These are phyloP conservation scores for Galerina sulciceps DNA, from an alignment of 768 basidiomycete genomes.

Conservation along the genomic window DNA sequence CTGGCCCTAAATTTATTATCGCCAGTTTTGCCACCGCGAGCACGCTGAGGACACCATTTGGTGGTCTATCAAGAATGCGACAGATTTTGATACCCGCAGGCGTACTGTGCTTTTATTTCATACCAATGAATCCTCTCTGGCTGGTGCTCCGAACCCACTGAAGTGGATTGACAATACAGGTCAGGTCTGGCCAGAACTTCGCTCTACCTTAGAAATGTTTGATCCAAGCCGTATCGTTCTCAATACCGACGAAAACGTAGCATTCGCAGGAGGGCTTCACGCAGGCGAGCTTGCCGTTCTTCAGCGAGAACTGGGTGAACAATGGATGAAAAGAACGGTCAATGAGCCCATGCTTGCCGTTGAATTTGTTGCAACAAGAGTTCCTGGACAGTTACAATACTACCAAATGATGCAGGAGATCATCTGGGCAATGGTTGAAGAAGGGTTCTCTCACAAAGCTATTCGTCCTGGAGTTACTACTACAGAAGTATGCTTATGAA, in stretches of 20 bases:
- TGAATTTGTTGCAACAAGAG: slow-evolving; percentile 49
- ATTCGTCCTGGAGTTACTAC: slow-evolving; percentile 48
- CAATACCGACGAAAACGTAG: slow-evolving; percentile 49
- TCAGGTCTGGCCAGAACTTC: slow-evolving; percentile 49
- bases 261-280: slow-evolving; percentile 54
- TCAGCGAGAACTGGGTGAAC: slow-evolving; percentile 37
- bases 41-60: slow-evolving; percentile 60
- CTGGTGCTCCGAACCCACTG: slow-evolving; percentile 44
- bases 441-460: slow-evolving; percentile 50
- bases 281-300: slow-evolving; percentile 49
- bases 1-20: not conserved
- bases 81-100: slow-evolving; percentile 50
- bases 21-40: slow-evolving; percentile 50
- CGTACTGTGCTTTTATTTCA: slow-evolving; percentile 56
- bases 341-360: slow-evolving; percentile 50
- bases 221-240: slow-evolving; percentile 47
- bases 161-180: slow-evolving; percentile 56
- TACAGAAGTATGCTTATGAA: slow-evolving; percentile 36
- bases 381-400: slow-evolving; percentile 43
- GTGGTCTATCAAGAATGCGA: slow-evolving; percentile 53
- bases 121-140: slow-evolving; percentile 40
- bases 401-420: slow-evolving; percentile 53
- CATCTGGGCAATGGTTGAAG: slow-evolving; percentile 55
- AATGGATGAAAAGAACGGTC: slow-evolving; percentile 44
- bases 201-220: slow-evolving; percentile 35